phyloP scores from a whole-genome alignment of 192 early-diverging fungal genomes.

The Coemansia sp. region DNA sequence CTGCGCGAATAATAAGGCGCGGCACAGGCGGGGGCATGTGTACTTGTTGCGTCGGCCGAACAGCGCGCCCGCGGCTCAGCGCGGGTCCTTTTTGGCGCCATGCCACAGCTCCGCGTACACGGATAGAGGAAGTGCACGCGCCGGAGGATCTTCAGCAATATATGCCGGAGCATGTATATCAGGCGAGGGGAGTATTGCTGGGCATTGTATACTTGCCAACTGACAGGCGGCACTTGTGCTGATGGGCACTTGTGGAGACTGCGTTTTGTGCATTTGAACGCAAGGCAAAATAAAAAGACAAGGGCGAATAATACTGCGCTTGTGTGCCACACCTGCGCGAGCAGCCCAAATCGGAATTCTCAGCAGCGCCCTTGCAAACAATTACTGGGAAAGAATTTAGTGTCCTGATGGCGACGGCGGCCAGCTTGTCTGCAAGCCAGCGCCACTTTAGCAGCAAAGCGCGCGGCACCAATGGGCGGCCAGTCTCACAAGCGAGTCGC shows the following conservation, averaged over 20 bases:
- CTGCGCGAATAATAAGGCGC: too few relatives aligned
- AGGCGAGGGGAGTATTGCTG: not conserved
- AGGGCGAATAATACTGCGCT: too few relatives aligned
- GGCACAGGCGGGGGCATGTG: too few relatives aligned
- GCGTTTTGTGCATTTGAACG: not conserved
- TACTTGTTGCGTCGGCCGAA: too few relatives aligned
- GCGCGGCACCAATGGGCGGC: not conserved
- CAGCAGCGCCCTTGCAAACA: not conserved
- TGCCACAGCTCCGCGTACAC: not conserved
- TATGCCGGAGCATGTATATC: not conserved
- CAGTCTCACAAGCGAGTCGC: not conserved
- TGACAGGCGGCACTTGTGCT: not conserved
- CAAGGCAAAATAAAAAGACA: not conserved
- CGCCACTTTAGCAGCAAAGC: not conserved
- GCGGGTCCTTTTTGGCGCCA: not conserved
- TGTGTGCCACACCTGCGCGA: constrained; percentile 1
- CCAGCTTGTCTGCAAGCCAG: too few relatives aligned
- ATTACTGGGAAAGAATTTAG: not conserved
- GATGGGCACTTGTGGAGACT: constrained; percentile 1
- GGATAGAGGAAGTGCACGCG: not conserved
- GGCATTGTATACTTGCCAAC: too few relatives aligned
- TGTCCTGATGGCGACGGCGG: not conserved
- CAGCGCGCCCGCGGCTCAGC: not conserved
- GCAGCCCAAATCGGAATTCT: constrained; percentile 3
- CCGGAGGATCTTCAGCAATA: not conserved